phyloP scores from a whole-genome alignment of 352 stramenopile genomes.

The Pythium brachiatum region DNA sequence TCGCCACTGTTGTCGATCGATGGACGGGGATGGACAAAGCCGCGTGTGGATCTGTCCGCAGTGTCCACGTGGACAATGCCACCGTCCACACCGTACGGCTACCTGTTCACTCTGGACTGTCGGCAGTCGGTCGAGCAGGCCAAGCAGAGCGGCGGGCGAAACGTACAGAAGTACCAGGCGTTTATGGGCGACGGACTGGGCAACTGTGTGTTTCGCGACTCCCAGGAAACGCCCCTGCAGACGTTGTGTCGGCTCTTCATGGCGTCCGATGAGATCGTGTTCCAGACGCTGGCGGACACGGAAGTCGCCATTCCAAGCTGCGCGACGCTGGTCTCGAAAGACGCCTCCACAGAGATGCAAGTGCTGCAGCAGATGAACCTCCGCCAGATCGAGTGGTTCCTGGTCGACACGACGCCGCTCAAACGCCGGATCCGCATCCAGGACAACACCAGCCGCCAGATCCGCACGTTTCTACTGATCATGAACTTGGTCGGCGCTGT shows the following conservation, averaged over 20 bases:
- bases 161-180: conserved; percentile 45
- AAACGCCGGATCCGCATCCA: conserved; percentile 39
- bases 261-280: conserved; percentile 25
- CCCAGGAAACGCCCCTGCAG: conserved; percentile 37
- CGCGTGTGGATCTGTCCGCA: neutral
- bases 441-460: conserved; percentile 93
- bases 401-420: conserved; percentile 68
- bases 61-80: no score
- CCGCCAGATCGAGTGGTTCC: conserved; percentile 83
- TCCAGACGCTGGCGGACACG: conserved; percentile 31
- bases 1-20: conserved; percentile 34
- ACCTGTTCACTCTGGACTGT: conserved; percentile 40
- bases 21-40: conserved; percentile 33
- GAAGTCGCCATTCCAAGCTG: conserved; percentile 10
- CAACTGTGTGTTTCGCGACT: conserved; percentile 36
- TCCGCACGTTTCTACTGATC: conserved; percentile 90
- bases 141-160: conserved; percentile 32
- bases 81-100: conserved; percentile 41
- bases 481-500: conserved; percentile 35
- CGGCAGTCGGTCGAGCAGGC: conserved; percentile 23
- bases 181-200: conserved; percentile 38
- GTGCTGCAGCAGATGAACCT: conserved; percentile 87
- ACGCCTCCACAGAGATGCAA: conserved; percentile 2
- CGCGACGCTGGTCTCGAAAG: conserved; percentile 35
- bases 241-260: conserved; percentile 39